Evolutionary conservation across 2,329 filamentous ascomycete genomes (phyloP).

Genomic region (Pleomassaria siparia): DNA sequence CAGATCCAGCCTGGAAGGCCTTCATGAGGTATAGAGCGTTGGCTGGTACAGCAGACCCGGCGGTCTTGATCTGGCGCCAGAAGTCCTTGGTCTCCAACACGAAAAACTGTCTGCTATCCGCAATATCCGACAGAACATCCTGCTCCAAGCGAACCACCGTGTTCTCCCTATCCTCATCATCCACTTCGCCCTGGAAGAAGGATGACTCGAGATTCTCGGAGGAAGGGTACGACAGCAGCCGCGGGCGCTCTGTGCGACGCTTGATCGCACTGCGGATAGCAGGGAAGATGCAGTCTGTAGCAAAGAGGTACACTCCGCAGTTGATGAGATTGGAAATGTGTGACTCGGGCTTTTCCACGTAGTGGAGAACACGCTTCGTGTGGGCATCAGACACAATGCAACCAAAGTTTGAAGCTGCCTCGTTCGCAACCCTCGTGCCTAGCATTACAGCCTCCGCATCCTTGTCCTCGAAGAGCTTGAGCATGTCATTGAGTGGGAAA

Average conservation of each 20-base stretch:
- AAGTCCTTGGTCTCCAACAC: conserved; percentile 99
- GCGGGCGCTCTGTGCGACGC: conserved; percentile 86
- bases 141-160: conserved; percentile 94
- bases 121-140: conserved; percentile 92
- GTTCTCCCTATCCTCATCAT: conserved; percentile 73
- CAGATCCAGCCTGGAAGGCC: conserved; percentile 79
- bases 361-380: conserved; percentile 93
- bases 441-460: conserved; percentile 96
- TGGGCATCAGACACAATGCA: conserved; percentile 95
- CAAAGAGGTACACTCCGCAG: conserved; percentile 97
- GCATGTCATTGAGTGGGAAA: conserved; percentile 95
- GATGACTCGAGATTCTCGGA: conserved; percentile 85
- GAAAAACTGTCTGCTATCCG: conserved; percentile 97
- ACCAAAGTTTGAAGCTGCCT: conserved; percentile 92
- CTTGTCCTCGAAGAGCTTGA: conserved; percentile 89
- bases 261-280: conserved; percentile 94
- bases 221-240: conserved; percentile 91
- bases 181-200: conserved; percentile 62
- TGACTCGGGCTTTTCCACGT: conserved; percentile 98
- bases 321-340: conserved; percentile 99
- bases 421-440: conserved; percentile 86
- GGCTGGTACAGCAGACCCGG: conserved; percentile 92
- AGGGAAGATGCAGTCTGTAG: conserved; percentile 93
- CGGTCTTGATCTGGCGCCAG: conserved; percentile 99
- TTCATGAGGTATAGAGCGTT: conserved; percentile 96